phyloP scores from a whole-genome alignment of 768 basidiomycete genomes.

The Russula earlei region DNA sequence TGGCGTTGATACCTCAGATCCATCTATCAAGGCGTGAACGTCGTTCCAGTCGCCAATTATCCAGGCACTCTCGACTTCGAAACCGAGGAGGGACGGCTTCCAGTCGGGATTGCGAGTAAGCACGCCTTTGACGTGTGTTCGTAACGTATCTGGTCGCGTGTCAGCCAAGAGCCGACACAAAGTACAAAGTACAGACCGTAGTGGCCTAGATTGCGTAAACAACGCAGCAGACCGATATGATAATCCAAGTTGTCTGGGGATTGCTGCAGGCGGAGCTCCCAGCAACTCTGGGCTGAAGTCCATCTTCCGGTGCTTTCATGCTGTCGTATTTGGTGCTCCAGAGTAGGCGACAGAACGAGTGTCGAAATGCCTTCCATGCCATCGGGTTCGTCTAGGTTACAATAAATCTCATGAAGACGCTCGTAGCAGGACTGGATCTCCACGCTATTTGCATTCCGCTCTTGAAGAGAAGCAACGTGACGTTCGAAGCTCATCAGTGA shows the following conservation, averaged over 20 bases:
- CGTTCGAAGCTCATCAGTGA: constrained; percentile 93
- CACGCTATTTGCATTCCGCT: constrained; percentile 30
- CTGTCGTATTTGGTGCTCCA: constrained; percentile 94
- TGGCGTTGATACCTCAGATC: constrained; percentile 41
- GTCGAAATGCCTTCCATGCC: constrained; percentile 98
- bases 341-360: constrained; percentile 74
- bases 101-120: constrained; percentile 79
- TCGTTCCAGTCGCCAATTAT: constrained; percentile 92
- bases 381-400: constrained; percentile 93
- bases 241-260: constrained; percentile 82
- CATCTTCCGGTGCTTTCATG: constrained; percentile 95
- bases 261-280: constrained; percentile 91
- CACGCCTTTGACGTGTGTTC: constrained; percentile 90
- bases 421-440: constrained; percentile 74
- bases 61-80: constrained; percentile 91
- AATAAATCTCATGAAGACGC: constrained; percentile 89
- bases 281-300: constrained; percentile 98
- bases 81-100: constrained; percentile 66
- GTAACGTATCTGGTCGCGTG: constrained; percentile 64
- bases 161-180: background rate
- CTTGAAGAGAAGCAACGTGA: constrained; percentile 49
- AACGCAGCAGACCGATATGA: constrained; percentile 84
- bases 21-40: constrained; percentile 52
- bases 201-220: constrained; percentile 89
- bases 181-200: constrained; percentile 56